A percentile compares a stretch with the other conserved stretches of the same genome.
phyloP scores from a whole-genome alignment of 164 flowering plant species.

The Nymphaea thermarum region DNA sequence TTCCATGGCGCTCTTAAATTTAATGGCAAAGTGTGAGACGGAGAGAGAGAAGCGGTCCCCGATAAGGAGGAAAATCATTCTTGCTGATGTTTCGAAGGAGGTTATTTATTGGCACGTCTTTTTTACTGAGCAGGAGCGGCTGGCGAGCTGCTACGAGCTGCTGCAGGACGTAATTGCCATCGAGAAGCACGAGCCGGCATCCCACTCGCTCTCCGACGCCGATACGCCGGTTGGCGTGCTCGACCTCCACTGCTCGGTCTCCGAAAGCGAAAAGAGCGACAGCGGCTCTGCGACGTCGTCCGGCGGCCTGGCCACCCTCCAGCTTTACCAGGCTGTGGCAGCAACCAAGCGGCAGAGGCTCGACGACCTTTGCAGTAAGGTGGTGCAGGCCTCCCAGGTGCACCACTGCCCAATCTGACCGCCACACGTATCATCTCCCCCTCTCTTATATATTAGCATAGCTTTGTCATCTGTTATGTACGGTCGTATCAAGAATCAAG shows the following conservation, averaged over 20 bases:
- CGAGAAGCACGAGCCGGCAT: constrained; percentile 21
- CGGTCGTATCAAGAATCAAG: no score
- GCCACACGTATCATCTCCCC: no score
- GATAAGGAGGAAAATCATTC: no score
- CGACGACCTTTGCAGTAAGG: background rate
- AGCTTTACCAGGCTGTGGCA: background rate
- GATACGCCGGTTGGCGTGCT: constrained; percentile 42
- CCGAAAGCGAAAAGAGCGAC: constrained; percentile 18
- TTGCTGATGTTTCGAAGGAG: no score
- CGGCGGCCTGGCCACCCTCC: background rate
- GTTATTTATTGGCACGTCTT: no score
- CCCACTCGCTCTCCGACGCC: constrained; percentile 20
- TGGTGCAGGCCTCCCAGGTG: background rate
- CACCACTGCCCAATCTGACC: background rate
- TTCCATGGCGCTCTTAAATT: no score
- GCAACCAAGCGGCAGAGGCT: background rate
- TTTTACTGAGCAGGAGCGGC: constrained; percentile 21
- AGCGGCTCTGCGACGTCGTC: background rate
- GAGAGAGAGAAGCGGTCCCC: no score
- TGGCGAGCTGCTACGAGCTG: constrained; percentile 27
- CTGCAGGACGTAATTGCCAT: constrained; percentile 21
- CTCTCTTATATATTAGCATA: no score
- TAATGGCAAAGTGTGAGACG: no score
- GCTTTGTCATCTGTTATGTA: no score
- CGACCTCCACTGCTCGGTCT: constrained; percentile 29